Percentiles rank a stretch among this genome's conserved stretches.
Evolutionary conservation across 164 flowering plant genomes (phyloP).

Genomic region (grape (Vitis vinifera)): ASM3070453v1 NC_081819.1:16164001-16164500

Average conservation of each 20-base stretch:
- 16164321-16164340: slow-evolving; percentile 49
- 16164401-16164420: slow-evolving; percentile 70
- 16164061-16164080: not conserved
- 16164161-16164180: slow-evolving; percentile 85
- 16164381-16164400: slow-evolving; percentile 73
- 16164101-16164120: no score
- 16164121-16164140: slow-evolving; percentile 37
- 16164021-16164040: slow-evolving; percentile 90
- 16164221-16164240: slow-evolving; percentile 63
- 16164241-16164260: slow-evolving; percentile 32
- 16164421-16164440: slow-evolving; percentile 32
- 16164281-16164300: slow-evolving; percentile 50
- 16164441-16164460: slow-evolving; percentile 57
- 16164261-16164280: slow-evolving; percentile 52
- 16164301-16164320: slow-evolving; percentile 82
- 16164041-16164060: slow-evolving; percentile 84
- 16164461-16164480: slow-evolving; percentile 74
- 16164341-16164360: slow-evolving; percentile 58
- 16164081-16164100: no score
- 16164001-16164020: slow-evolving; percentile 69
- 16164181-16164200: slow-evolving; percentile 39
- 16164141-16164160: slow-evolving; percentile 81
- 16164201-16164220: slow-evolving; percentile 59
- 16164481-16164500: slow-evolving; percentile 73
- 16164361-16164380: slow-evolving; percentile 68